These are phyloP conservation scores for Malania oleifera DNA, from an alignment of 164 flowering plant species.

Conservation along the genomic window DNA sequence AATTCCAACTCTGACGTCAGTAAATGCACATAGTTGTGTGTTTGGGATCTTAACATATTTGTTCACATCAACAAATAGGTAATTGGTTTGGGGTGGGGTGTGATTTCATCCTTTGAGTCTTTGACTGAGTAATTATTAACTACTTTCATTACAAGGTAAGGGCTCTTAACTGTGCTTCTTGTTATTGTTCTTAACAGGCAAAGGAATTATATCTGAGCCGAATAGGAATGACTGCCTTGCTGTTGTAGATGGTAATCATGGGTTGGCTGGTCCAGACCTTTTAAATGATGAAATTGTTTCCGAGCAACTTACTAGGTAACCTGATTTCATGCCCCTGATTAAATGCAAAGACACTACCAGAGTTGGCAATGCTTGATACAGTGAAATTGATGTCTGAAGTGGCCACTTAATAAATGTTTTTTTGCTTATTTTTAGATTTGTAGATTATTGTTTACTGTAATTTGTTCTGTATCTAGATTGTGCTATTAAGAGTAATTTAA, in stretches of 20 bases:
- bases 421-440: not conserved
- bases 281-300: constrained; percentile 83
- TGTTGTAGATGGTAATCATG: constrained; percentile 12
- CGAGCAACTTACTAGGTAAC: constrained; percentile 89
- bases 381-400: not conserved
- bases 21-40: no score
- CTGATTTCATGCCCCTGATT: not conserved
- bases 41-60: no score
- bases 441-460: no score
- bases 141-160: no score
- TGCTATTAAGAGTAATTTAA: no score
- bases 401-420: not conserved
- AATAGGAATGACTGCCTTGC: constrained; percentile 1
- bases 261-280: constrained; percentile 32
- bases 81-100: no score
- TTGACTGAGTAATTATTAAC: no score
- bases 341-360: not conserved
- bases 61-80: no score
- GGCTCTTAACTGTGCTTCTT: no score
- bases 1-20: no score
- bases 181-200: constrained; percentile 18
- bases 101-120: no score
- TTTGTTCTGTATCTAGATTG: no score
- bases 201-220: constrained; percentile 13
- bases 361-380: not conserved